These are phyloP conservation scores for Cladorrhinum sp. DNA, from an alignment of 2,329 filamentous ascomycete genomes.

Conservation along the genomic window DNA sequence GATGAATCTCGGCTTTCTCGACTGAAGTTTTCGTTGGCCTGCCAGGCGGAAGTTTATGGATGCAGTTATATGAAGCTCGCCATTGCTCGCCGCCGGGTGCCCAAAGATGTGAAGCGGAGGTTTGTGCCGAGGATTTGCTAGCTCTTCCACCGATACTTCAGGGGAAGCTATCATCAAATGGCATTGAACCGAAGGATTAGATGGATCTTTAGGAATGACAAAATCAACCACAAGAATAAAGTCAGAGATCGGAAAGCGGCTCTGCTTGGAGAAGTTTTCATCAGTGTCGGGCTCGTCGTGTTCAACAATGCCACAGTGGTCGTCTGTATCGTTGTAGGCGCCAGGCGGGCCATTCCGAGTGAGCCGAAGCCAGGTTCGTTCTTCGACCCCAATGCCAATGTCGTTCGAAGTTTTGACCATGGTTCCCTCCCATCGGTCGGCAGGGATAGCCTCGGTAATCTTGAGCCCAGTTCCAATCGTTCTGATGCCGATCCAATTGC, in stretches of 20 bases:
- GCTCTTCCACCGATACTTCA: background rate
- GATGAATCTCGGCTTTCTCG: too few species aligned
- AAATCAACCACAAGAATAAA: background rate
- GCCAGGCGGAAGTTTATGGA: background rate
- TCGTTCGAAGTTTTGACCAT: background rate
- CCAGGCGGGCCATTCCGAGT: too few species aligned
- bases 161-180: background rate
- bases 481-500: background rate
- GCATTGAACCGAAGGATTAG: background rate
- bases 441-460: background rate
- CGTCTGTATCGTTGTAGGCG: too few species aligned
- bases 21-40: background rate
- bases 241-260: too few species aligned
- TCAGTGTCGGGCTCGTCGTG: too few species aligned
- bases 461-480: background rate
- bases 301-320: too few species aligned
- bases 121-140: background rate
- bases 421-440: background rate
- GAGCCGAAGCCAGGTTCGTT: conserved; percentile 1
- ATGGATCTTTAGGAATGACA: background rate
- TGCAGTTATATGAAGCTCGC: background rate
- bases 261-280: too few species aligned
- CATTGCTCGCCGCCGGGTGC: background rate
- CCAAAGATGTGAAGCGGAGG: background rate
- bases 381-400: background rate